Conservation (phyloP, 1,284 basidiomycete species). For the Trametes polyzona region DNA sequence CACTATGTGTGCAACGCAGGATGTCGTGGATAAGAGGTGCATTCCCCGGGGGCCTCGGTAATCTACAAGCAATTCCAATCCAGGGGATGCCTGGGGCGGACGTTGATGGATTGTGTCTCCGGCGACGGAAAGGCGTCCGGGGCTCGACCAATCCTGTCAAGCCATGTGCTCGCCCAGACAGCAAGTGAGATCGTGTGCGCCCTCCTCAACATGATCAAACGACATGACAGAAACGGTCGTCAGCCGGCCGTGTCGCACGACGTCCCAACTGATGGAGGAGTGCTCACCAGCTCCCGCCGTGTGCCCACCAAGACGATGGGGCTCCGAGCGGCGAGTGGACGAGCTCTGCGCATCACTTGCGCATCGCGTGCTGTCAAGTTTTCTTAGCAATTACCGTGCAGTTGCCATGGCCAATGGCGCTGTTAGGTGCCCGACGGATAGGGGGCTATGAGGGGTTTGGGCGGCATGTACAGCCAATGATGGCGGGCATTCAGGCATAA, state of each 20-base stretch:
- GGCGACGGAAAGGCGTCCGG: neutral
- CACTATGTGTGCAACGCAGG: too few species aligned
- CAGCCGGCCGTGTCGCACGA: neutral
- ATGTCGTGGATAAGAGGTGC: too few species aligned
- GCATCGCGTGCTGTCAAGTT: neutral
- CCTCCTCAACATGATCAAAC: constrained; percentile 2
- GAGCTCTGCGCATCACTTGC: too few species aligned
- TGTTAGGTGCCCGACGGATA: neutral
- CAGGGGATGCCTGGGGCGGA: too few species aligned
- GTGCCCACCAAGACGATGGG: too few species aligned
- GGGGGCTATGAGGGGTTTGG: neutral
- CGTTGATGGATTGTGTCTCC: neutral
- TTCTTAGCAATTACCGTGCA: neutral
- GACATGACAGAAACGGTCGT: neutral
- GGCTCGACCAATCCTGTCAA: neutral
- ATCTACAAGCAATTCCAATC: too few species aligned
- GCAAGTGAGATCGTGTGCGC: neutral
- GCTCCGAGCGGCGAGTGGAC: neutral
- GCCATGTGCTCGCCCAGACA: neutral
- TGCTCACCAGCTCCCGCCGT: neutral
- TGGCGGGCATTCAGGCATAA: neutral
- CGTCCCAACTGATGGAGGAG: neutral
- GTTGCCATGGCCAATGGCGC: neutral
- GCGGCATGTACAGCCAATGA: neutral
- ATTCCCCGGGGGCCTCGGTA: too few species aligned